Conservation (phyloP, 1,139 yeast species). For the Arxiozyma slooffiae region DNA sequence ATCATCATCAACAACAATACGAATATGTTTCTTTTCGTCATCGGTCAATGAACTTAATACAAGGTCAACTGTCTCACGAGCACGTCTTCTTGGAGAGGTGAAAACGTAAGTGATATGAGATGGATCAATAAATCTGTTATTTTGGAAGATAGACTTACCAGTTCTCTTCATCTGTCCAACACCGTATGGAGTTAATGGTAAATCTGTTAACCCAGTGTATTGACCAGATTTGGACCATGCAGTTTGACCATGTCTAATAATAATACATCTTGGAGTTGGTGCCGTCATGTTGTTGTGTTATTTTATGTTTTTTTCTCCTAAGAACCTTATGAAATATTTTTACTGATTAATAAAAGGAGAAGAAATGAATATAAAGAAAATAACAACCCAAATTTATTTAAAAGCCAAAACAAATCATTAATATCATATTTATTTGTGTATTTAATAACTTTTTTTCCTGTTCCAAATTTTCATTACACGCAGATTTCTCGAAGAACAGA, state of each 20-base stretch:
- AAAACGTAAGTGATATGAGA: slow-evolving; percentile 50
- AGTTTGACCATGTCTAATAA: slow-evolving; percentile 75
- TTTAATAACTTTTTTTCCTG: no score
- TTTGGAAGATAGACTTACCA: slow-evolving; percentile 60
- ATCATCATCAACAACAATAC: slow-evolving; percentile 50
- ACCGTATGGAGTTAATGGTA: slow-evolving; percentile 70
- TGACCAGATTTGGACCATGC: slow-evolving; percentile 94
- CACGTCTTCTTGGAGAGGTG: slow-evolving; percentile 74
- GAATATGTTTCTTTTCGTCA: slow-evolving; percentile 38
- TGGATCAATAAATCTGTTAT: slow-evolving; percentile 51
- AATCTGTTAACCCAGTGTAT: slow-evolving; percentile 77
- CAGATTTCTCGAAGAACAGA: not conserved
- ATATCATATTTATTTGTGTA: no score
- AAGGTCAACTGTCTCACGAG: slow-evolving; percentile 59
- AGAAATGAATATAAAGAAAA: no score
- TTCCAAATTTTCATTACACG: not conserved
- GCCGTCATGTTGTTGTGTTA: slow-evolving; percentile 1
- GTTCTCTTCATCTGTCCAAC: slow-evolving; percentile 64
- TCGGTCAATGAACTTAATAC: slow-evolving; percentile 43
- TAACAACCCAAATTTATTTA: no score
- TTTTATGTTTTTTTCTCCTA: no score
- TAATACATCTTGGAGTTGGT: slow-evolving; percentile 61
- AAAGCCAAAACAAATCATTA: no score
- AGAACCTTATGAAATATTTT: no score
- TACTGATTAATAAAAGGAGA: no score